Conservation (phyloP, 768 basidiomycete species). For the Tulasnella sp. region DNA sequence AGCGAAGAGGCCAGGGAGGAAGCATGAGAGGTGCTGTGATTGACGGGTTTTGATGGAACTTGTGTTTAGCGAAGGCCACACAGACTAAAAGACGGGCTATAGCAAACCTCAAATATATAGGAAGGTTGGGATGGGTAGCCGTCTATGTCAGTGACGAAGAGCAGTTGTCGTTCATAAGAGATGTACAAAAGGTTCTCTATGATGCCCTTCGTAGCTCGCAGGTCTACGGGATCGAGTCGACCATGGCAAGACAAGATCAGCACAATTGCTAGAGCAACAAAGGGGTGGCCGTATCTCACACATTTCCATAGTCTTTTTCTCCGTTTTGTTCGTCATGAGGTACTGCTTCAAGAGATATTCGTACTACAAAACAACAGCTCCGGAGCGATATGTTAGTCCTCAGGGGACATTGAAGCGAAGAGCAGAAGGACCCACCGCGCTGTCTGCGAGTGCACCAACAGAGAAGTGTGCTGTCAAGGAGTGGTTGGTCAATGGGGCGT, state of each 20-base stretch:
- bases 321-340: conserved; percentile 46
- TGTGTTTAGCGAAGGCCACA: background rate
- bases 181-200: conserved; percentile 46
- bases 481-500: background rate
- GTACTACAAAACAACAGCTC: conserved; percentile 30
- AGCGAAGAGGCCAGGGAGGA: conserved; percentile 65
- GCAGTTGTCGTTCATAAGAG: conserved; percentile 49
- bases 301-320: conserved; percentile 50
- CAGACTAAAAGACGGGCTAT: no score
- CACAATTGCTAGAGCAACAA: no score
- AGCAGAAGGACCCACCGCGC: background rate
- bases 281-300: conserved; percentile 36
- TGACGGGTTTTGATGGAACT: conserved; percentile 19
- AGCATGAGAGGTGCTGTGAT: conserved; percentile 62
- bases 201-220: conserved; percentile 19
- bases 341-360: conserved; percentile 72
- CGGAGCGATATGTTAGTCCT: background rate
- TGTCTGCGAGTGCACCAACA: conserved; percentile 7
- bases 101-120: conserved; percentile 3
- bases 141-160: conserved; percentile 52
- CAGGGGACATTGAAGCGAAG: background rate
- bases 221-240: conserved; percentile 18
- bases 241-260: no score
- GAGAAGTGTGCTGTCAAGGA: background rate
- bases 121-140: background rate